phyloP scores from a whole-genome alignment of 352 stramenopile species.

The Thraustochytrium sp. region DNA sequence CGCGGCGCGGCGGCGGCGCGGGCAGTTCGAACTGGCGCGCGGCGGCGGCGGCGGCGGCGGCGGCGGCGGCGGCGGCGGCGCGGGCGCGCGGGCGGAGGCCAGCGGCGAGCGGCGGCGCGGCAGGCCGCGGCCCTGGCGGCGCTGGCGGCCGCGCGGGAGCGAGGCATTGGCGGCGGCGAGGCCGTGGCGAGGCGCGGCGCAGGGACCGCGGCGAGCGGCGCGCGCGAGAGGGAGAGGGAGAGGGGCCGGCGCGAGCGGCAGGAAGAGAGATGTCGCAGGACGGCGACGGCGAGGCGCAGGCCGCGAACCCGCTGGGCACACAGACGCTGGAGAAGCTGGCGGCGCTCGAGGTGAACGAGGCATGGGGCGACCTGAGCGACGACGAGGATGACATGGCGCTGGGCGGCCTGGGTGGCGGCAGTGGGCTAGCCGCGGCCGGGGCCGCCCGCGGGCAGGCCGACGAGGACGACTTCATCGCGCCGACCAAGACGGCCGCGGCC shows the following conservation, averaged over 20 bases:
- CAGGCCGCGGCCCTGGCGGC: no score
- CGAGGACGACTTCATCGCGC: background rate
- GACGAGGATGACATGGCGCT: constrained; percentile 1
- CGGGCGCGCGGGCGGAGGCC: no score
- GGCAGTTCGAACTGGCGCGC: no score
- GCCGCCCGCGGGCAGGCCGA: background rate
- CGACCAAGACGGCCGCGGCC: background rate
- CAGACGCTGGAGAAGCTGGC: constrained; percentile 1
- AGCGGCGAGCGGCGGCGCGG: no score
- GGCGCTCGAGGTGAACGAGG: background rate
- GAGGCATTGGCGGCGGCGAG: no score
- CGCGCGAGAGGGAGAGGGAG: no score
- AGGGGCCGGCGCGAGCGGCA: background rate
- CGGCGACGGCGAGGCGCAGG: background rate
- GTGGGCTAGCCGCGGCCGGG: background rate
- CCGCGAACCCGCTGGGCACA: background rate
- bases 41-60: no score
- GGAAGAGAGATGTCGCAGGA: background rate
- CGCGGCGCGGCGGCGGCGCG: no score
- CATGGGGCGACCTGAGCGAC: constrained; percentile 14
- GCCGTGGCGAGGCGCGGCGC: no score
- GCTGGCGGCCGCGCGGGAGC: no score
- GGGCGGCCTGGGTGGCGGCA: background rate
- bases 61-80: no score
- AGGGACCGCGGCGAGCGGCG: no score